Conservation (phyloP, 768 basidiomycete species). For the Collybia sp. region DNA sequence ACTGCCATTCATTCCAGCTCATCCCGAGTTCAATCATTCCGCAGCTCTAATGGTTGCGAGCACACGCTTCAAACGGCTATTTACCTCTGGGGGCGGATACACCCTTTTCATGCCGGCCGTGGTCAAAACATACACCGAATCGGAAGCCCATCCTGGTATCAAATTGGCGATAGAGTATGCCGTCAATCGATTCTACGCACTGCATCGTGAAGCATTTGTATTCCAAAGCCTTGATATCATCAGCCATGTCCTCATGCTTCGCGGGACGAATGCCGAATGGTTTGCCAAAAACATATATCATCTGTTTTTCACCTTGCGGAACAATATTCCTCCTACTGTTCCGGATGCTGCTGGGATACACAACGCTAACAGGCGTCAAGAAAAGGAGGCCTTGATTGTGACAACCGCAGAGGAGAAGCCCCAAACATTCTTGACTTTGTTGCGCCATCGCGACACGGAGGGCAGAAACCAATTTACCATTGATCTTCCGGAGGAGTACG, state of each 20-base stretch:
- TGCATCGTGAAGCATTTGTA: slow-evolving; percentile 68
- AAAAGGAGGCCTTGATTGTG: slow-evolving; percentile 66
- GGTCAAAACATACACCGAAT: slow-evolving; percentile 65
- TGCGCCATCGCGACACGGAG: slow-evolving; percentile 40
- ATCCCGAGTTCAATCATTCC: slow-evolving; percentile 2
- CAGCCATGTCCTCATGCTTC: slow-evolving; percentile 47
- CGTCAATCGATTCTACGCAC: slow-evolving; percentile 64
- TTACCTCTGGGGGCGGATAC: slow-evolving; percentile 68
- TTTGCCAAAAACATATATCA: slow-evolving; percentile 52
- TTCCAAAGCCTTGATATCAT: slow-evolving; percentile 69
- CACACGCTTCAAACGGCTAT: slow-evolving; percentile 72
- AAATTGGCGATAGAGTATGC: slow-evolving; percentile 68
- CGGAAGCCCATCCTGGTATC: slow-evolving; percentile 51
- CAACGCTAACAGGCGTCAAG: slow-evolving; percentile 55
- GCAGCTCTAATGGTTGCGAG: slow-evolving; percentile 70
- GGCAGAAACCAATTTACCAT: slow-evolving; percentile 36
- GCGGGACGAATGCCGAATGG: slow-evolving; percentile 43
- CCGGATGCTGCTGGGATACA: slow-evolving; percentile 67
- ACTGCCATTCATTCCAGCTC: not conserved
- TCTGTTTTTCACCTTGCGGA: slow-evolving; percentile 55
- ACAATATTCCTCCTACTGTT: slow-evolving; percentile 28
- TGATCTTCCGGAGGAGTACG: slow-evolving; percentile 56
- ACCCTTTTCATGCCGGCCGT: slow-evolving; percentile 71
- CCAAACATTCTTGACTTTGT: slow-evolving; percentile 57
- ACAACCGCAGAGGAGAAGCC: slow-evolving; percentile 70